Conservation (phyloP, 345 rosid genomes). For the Ailanthus altissimus region DNA sequence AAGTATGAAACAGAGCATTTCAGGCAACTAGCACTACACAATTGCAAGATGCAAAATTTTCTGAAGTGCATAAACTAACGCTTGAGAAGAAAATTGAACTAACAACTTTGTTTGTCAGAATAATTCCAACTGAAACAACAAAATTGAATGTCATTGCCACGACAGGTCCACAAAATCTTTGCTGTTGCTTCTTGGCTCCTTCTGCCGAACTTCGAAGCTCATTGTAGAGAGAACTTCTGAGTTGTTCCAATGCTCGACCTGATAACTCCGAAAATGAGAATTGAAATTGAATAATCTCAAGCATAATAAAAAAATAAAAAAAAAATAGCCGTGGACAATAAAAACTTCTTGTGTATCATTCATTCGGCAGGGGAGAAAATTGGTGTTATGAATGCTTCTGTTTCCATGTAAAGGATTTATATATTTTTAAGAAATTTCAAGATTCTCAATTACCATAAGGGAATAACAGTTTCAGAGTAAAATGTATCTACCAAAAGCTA, state of each 20-base stretch:
- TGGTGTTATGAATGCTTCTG: neutral
- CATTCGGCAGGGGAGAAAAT: neutral
- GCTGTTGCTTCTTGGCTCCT: constrained; percentile 88
- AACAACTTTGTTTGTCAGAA: constrained; percentile 81
- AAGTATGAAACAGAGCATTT: neutral
- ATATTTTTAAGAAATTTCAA: neutral
- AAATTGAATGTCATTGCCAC: constrained; percentile 93
- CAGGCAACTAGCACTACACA: neutral
- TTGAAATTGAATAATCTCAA: constrained; percentile 13
- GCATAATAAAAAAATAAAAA: neutral
- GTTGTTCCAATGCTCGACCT: constrained; percentile 88
- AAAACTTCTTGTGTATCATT: neutral
- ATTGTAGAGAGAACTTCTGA: constrained; percentile 75
- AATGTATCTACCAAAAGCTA: neutral
- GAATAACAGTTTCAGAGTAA: neutral
- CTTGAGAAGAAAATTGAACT: neutral
- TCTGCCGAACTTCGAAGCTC: constrained; percentile 86
- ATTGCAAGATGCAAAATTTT: neutral
- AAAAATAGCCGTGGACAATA: neutral
- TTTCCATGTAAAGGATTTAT: neutral
- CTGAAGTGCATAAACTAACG: neutral
- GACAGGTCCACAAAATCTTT: constrained; percentile 76
- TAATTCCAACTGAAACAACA: constrained; percentile 79
- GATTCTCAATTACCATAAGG: neutral
- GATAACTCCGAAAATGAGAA: constrained; percentile 15